Percentiles rank a stretch among this genome's conserved stretches.
Evolutionary conservation across 2,329 filamentous ascomycete species (phyloP).

Genomic region (Xylariaceae sp.): DNA sequence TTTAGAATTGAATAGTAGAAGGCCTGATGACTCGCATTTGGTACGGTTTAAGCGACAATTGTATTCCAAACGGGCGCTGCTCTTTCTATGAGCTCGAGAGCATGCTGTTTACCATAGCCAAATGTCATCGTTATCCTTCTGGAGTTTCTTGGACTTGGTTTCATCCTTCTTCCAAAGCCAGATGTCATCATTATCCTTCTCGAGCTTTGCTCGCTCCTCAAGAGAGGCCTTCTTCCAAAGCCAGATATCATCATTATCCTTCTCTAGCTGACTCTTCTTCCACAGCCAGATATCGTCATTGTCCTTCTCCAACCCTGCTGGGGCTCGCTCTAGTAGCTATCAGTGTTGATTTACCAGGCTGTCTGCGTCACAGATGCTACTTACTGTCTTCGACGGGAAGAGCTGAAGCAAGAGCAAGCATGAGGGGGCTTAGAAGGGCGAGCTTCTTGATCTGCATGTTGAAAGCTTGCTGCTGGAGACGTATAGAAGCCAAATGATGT

Average conservation of each 20-base stretch:
- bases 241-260: constrained; percentile 12
- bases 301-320: neutral
- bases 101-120: constrained; percentile 20
- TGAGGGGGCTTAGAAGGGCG: constrained; percentile 15
- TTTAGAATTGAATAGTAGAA: too few species aligned
- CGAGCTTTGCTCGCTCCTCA: constrained; percentile 8
- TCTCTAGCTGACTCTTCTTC: constrained; percentile 9
- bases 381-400: constrained; percentile 16
- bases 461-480: neutral
- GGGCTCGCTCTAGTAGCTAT: constrained; percentile 8
- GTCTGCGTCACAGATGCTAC: neutral
- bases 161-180: constrained; percentile 24
- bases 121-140: constrained; percentile 22
- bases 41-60: too few species aligned
- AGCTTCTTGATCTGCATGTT: constrained; percentile 21
- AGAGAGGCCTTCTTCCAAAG: constrained; percentile 13
- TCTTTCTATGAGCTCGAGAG: too few species aligned
- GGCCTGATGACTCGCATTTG: too few species aligned
- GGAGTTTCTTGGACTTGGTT: constrained; percentile 25
- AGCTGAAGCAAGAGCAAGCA: constrained; percentile 15
- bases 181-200: constrained; percentile 18
- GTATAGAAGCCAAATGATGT: neutral
- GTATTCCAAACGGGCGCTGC: too few species aligned
- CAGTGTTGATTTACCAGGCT: constrained; percentile 1
- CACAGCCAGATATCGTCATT: constrained; percentile 2